phyloP scores from a whole-genome alignment of 2,329 filamentous ascomycete genomes.

The Colletotrichum lindemuthianum region DNA sequence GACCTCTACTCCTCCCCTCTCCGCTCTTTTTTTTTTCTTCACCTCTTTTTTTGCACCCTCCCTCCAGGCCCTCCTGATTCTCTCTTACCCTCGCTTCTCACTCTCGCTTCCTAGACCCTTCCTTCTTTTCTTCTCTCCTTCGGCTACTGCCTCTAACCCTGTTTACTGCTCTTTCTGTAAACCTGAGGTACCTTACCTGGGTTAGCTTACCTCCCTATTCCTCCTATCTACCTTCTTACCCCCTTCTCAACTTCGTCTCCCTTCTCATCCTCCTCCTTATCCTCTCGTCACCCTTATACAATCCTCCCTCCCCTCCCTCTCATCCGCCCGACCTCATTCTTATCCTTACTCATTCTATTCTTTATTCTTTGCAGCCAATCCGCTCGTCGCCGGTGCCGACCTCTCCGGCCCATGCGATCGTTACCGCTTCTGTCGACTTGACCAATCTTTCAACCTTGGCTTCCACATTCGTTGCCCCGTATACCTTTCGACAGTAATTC shows the following conservation, averaged over 20 bases:
- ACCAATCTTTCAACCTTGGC: constrained; percentile 31
- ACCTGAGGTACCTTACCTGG: constrained; percentile 15
- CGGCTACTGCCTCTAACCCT: constrained; percentile 21
- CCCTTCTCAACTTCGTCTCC: constrained; percentile 32
- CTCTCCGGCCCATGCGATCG: constrained; percentile 33
- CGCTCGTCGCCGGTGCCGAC: constrained; percentile 31
- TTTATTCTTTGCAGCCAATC: constrained; percentile 40
- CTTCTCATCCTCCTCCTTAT: constrained; percentile 34
- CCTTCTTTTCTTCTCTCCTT: constrained; percentile 45
- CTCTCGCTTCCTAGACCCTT: constrained; percentile 43
- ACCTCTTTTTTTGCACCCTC: constrained; percentile 19
- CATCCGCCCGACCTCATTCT: constrained; percentile 43
- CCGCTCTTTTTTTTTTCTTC: constrained; percentile 29
- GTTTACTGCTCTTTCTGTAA: constrained; percentile 44
- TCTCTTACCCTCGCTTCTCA: constrained; percentile 41
- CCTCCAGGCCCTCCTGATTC: constrained; percentile 7
- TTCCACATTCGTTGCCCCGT: constrained; percentile 37
- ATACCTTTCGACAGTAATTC: constrained; percentile 38
- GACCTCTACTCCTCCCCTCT: constrained; percentile 26
- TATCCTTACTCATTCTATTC: constrained; percentile 44
- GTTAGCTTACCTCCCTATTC: constrained; percentile 33
- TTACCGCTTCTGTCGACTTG: constrained; percentile 33
- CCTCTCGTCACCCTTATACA: constrained; percentile 39
- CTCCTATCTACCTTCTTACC: constrained; percentile 30
- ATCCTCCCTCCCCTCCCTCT: constrained; percentile 40